Evolutionary conservation across 2,329 filamentous ascomycete species (phyloP).

Genomic region (Neonectria ditissima): DNA sequence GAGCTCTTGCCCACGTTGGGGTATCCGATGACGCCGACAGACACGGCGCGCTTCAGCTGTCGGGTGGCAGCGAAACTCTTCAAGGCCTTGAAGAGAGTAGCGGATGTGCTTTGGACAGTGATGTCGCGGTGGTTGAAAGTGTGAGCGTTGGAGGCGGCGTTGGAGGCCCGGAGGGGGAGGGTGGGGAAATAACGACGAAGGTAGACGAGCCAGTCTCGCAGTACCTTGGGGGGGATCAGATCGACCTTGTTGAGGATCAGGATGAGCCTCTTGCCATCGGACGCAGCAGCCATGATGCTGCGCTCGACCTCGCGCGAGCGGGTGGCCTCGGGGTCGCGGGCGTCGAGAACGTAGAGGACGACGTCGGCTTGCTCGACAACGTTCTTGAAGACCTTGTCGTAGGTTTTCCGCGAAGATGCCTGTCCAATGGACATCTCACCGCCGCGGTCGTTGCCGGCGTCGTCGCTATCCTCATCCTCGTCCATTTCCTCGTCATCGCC

Average conservation of each 20-base stretch:
- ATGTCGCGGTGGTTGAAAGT: slow-evolving; percentile 93
- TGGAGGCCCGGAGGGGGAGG: slow-evolving; percentile 86
- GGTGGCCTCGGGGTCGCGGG: slow-evolving; percentile 90
- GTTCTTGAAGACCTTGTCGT: slow-evolving; percentile 96
- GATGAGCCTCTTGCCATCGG: slow-evolving; percentile 87
- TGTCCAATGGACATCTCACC: slow-evolving; percentile 63
- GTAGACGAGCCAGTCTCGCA: slow-evolving; percentile 87
- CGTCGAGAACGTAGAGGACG: slow-evolving; percentile 91
- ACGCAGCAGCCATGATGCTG: slow-evolving; percentile 88
- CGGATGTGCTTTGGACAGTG: slow-evolving; percentile 86
- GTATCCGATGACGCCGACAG: slow-evolving; percentile 94
- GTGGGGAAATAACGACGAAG: slow-evolving; percentile 92
- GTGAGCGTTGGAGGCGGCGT: slow-evolving; percentile 84
- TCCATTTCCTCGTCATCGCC: slow-evolving; percentile 71
- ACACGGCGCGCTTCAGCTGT: slow-evolving; percentile 88
- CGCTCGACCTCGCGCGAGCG: slow-evolving; percentile 91
- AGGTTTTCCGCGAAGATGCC: slow-evolving; percentile 81
- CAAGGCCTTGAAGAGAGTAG: slow-evolving; percentile 86
- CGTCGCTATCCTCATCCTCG: slow-evolving; percentile 55
- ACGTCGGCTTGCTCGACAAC: slow-evolving; percentile 92
- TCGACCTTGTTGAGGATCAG: slow-evolving; percentile 97
- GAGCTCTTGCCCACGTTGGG: slow-evolving; percentile 97
- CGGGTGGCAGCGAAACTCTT: slow-evolving; percentile 88
- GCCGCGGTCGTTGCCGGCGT: slow-evolving; percentile 67
- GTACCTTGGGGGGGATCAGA: slow-evolving; percentile 82